phyloP scores from a whole-genome alignment of 1,284 basidiomycete species.

The Apiotrichum veenhuisii region DNA sequence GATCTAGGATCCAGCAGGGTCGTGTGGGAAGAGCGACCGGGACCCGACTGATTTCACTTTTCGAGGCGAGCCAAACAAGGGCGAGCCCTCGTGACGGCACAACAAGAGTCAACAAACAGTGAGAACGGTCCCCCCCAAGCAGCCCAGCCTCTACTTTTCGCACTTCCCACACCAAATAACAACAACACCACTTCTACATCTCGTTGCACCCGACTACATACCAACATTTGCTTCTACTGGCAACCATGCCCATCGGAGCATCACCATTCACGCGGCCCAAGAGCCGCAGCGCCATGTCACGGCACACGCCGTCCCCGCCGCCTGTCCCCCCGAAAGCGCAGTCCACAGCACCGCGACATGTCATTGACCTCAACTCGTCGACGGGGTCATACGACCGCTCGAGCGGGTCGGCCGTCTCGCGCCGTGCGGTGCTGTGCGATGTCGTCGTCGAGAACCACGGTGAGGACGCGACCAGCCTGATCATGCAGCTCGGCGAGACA shows the following conservation, averaged over 20 bases:
- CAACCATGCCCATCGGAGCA: constrained; percentile 16
- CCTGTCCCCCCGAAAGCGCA: constrained; percentile 13
- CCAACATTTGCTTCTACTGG: too few relatives aligned
- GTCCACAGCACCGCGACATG: constrained; percentile 2
- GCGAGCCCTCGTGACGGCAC: too few relatives aligned
- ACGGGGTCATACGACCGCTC: constrained; percentile 35
- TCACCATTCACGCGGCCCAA: constrained; percentile 16
- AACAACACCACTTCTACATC: background rate
- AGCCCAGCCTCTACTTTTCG: background rate
- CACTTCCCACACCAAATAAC: background rate
- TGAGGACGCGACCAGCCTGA: constrained; percentile 35
- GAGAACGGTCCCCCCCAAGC: background rate
- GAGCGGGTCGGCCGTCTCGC: constrained; percentile 29
- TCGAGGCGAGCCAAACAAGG: constrained; percentile 14
- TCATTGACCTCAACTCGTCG: constrained; percentile 42
- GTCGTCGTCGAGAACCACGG: constrained; percentile 40
- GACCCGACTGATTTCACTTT: constrained; percentile 7
- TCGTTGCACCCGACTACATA: background rate
- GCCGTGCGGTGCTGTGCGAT: constrained; percentile 44
- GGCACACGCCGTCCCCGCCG: constrained; percentile 8
- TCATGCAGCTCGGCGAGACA: constrained; percentile 37
- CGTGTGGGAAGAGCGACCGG: too few relatives aligned
- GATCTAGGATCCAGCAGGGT: too few relatives aligned
- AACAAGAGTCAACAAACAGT: too few relatives aligned
- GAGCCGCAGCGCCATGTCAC: constrained; percentile 8